Conservation (phyloP, 2,329 filamentous ascomycete species). For the Aspergillus thermomutatus region DNA sequence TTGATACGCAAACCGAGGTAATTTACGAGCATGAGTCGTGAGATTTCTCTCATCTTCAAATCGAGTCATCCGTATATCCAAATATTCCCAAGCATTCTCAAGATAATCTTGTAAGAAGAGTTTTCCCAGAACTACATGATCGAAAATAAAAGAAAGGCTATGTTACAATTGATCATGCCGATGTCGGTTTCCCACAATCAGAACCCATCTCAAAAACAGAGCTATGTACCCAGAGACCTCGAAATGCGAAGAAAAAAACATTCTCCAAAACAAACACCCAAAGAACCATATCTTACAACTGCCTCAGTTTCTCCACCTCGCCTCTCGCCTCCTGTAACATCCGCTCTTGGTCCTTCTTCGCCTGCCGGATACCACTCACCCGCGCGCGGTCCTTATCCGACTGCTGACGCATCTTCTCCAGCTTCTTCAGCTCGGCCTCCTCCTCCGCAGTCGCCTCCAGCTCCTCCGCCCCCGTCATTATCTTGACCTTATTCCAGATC, state of each 20-base stretch:
- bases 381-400: slow-evolving; percentile 39
- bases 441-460: slow-evolving; percentile 34
- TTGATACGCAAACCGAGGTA: background rate
- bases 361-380: slow-evolving; percentile 38
- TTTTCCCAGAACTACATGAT: slow-evolving; percentile 17
- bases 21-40: background rate
- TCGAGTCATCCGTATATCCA: background rate
- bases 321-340: slow-evolving; percentile 44
- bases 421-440: slow-evolving; percentile 31
- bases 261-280: slow-evolving; percentile 6
- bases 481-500: slow-evolving; percentile 44
- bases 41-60: background rate
- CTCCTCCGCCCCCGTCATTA: slow-evolving; percentile 39
- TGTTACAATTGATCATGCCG: slow-evolving; percentile 20
- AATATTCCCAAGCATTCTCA: background rate
- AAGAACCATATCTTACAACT: slow-evolving; percentile 22
- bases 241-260: slow-evolving; percentile 2
- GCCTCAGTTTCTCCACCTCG: slow-evolving; percentile 41
- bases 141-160: slow-evolving; percentile 17
- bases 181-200: slow-evolving; percentile 12
- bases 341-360: slow-evolving; percentile 44
- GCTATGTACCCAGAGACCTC: background rate
- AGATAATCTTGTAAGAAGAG: background rate
- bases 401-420: slow-evolving; percentile 33
- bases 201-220: slow-evolving; percentile 1